phyloP scores from a whole-genome alignment of 208 protist species.

The Crithidia fasciculata region DNA sequence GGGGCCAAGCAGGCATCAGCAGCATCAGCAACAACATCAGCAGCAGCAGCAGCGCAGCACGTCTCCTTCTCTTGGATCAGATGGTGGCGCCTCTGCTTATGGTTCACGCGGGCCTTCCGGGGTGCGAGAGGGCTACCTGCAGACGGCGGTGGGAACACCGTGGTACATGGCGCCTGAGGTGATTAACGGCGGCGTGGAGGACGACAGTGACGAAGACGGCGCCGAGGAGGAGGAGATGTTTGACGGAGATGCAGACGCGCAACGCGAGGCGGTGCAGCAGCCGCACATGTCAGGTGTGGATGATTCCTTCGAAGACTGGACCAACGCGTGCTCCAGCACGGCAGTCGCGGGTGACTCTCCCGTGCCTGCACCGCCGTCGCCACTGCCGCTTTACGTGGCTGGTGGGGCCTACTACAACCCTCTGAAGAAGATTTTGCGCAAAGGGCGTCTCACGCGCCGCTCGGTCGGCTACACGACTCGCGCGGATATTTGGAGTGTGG shows the following conservation, averaged over 20 bases:
- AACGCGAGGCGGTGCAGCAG: not conserved
- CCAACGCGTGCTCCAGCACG: not conserved
- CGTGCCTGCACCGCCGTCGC: not conserved
- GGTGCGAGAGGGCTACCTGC: conserved; percentile 43
- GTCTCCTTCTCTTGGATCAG: too few species aligned
- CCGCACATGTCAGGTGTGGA: not conserved
- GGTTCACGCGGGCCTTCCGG: not conserved
- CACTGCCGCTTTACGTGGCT: conserved; percentile 20
- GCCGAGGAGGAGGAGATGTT: not conserved
- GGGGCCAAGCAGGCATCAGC: not conserved
- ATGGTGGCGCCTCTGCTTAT: not conserved
- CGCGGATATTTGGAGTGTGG: conserved; percentile 88
- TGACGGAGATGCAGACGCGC: not conserved
- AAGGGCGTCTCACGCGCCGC: conserved; percentile 17
- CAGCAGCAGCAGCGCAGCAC: not conserved
- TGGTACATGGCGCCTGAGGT: conserved; percentile 95
- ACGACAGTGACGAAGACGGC: conserved; percentile 43
- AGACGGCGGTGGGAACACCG: conserved; percentile 87
- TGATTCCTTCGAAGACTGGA: conserved; percentile 25
- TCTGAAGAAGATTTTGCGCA: conserved; percentile 36
- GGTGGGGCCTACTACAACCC: conserved; percentile 38
- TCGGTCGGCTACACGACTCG: conserved; percentile 68
- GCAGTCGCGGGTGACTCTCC: not conserved
- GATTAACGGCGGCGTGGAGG: conserved; percentile 57
- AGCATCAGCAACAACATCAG: not conserved